These are phyloP conservation scores for Aspergillus sp. DNA, from an alignment of 2,329 filamentous ascomycete genomes.

Conservation along the genomic window DNA sequence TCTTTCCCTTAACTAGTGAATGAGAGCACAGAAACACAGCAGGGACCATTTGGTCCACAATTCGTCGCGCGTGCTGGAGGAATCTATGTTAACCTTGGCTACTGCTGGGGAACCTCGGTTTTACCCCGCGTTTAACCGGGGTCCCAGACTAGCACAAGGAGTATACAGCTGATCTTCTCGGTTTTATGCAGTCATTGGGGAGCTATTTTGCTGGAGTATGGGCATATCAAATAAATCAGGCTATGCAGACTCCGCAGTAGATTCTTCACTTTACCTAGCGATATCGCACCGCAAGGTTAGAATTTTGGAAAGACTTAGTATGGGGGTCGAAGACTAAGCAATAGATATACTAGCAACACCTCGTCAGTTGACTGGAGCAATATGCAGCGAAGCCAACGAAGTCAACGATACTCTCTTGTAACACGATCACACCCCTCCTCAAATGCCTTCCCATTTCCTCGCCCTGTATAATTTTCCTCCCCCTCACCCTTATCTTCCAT, in stretches of 20 bases:
- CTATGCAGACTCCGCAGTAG: no score
- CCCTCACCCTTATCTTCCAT: conserved; percentile 3
- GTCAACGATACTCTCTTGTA: background rate
- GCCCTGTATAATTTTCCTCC: background rate
- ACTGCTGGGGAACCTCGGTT: conserved; percentile 12
- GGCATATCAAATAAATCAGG: no score
- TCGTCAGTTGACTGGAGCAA: no score
- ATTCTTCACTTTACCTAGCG: no score
- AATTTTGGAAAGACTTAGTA: no score
- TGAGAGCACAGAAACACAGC: background rate
- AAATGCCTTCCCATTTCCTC: background rate
- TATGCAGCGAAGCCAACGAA: background rate
- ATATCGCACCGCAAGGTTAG: no score
- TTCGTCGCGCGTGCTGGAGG: background rate
- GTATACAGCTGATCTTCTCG: background rate
- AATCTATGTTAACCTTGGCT: conserved; percentile 4
- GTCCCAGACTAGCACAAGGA: background rate
- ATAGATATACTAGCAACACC: no score
- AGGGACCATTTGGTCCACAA: background rate
- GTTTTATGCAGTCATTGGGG: background rate
- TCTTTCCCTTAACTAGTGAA: background rate
- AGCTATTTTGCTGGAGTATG: no score
- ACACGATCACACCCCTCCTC: background rate
- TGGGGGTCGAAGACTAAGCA: no score
- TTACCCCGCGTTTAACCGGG: conserved; percentile 19